Evolutionary conservation across 139 green algal genomes (phyloP).

Genomic region (Zygnema cylindricum): DNA sequence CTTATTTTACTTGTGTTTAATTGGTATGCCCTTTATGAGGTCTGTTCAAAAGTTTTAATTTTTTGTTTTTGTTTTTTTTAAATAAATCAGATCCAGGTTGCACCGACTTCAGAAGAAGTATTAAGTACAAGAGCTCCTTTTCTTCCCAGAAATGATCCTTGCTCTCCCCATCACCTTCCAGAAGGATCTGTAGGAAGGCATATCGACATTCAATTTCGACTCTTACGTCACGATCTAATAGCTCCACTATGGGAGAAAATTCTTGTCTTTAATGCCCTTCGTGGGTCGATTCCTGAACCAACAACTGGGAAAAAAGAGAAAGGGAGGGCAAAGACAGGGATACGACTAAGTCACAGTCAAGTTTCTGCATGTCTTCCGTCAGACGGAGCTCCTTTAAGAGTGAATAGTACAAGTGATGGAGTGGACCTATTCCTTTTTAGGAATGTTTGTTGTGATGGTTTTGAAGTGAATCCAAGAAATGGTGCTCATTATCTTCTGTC

Average conservation of each 20-base stretch:
- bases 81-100: constrained; percentile 64
- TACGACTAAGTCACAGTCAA: background rate
- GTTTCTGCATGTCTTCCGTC: background rate
- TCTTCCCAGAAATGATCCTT: constrained; percentile 67
- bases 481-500: background rate
- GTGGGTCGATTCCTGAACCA: background rate
- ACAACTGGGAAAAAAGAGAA: background rate
- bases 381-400: constrained; percentile 4
- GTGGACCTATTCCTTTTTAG: constrained; percentile 23
- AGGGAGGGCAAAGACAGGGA: background rate
- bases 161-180: constrained; percentile 59
- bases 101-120: constrained; percentile 67
- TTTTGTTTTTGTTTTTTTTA: no score
- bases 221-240: constrained; percentile 73
- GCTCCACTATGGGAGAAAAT: constrained; percentile 60
- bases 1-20: no score
- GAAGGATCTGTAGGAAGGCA: constrained; percentile 60
- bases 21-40: no score
- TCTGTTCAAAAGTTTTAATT: no score
- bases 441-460: background rate
- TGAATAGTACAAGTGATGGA: background rate
- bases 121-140: constrained; percentile 64
- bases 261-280: constrained; percentile 15
- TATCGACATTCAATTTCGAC: constrained; percentile 74
- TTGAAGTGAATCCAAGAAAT: background rate